Evolutionary conservation across 192 early-diverging fungal species (phyloP).

Genomic region (Oehlia diaphana): DNA sequence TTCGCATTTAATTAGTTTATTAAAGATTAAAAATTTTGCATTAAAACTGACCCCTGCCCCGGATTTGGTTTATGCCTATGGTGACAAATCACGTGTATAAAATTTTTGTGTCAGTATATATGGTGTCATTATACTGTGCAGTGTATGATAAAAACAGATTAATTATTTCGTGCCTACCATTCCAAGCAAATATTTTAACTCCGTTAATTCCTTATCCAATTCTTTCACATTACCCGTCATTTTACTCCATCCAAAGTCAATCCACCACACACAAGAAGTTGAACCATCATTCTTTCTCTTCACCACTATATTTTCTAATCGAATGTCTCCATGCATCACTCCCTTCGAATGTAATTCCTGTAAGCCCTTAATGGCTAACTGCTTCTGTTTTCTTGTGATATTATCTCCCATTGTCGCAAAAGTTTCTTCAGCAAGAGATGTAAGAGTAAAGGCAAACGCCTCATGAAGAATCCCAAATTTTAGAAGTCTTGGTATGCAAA

Average conservation of each 20-base stretch:
- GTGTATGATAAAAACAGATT: too few species aligned
- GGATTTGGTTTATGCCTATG: too few species aligned
- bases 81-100: too few species aligned
- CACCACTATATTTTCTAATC: slow-evolving; percentile 18
- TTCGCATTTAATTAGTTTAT: too few species aligned
- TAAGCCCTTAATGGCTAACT: slow-evolving; percentile 15
- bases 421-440: background rate
- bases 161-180: too few species aligned
- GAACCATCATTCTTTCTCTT: background rate
- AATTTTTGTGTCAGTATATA: too few species aligned
- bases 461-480: slow-evolving; percentile 12
- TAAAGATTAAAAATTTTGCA: too few species aligned
- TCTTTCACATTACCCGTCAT: background rate
- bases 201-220: too few species aligned
- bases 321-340: slow-evolving; percentile 18
- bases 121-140: too few species aligned
- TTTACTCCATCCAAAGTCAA: slow-evolving; percentile 23
- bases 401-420: background rate
- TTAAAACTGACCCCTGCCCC: too few species aligned
- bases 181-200: too few species aligned
- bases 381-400: slow-evolving; percentile 14
- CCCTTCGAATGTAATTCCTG: slow-evolving; percentile 17
- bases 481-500: slow-evolving; percentile 8
- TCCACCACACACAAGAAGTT: background rate
- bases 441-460: slow-evolving; percentile 15